Base-by-base conservation (phyloP, 768 basidiomycete species). In the Pleurotus ostreatus region DNA sequence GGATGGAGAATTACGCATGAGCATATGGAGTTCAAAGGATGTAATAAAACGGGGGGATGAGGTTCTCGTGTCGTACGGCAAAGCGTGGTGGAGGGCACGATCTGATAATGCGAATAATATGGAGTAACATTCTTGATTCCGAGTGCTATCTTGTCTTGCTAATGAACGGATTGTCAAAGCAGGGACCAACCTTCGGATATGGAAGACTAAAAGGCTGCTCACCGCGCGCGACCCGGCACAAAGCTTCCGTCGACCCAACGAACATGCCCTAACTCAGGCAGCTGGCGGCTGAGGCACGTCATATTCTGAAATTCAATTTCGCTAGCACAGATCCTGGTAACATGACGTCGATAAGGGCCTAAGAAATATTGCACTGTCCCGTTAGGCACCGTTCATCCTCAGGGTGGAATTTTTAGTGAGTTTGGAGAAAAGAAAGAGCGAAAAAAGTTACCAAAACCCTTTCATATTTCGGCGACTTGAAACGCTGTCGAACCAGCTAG, bases 41-140 rank as follows among this genome's bases (percentile, higher is more conserved):
- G 74, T 71, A 5, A 84, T 95, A 46, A 80, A 74, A 60, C 93
- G 89, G 69, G 89, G 91, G 5, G 83, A 92, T 11, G 94, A 96
- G 70, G 80, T 98, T 30, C 65, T 94, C 25, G 89, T 95, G 18
- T 90, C 87, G 11, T 96, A 96, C 66, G 94, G 94, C 18, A 93
- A 92, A 65, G 77, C 79, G 15, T 92, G 89, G 87, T 94, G 92
- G 93, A 72, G 67, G 11, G 76, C 77, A 55, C 76, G 88, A 57
- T 48, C 26, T 49, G 49, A 51, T 11, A 15, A 51, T 30, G 37
- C 43, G 20, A 43, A 23, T 22, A 34, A 23, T 44, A 40, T 49
- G 25, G 26, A 49, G 26, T 49, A 48, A n/a, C n/a, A 23, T 47
- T 47, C 34, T 12, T 52, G 18, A 13, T 12, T 13, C 44, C 54